phyloP scores from a whole-genome alignment of 768 basidiomycete species.

The Russula compacta region DNA sequence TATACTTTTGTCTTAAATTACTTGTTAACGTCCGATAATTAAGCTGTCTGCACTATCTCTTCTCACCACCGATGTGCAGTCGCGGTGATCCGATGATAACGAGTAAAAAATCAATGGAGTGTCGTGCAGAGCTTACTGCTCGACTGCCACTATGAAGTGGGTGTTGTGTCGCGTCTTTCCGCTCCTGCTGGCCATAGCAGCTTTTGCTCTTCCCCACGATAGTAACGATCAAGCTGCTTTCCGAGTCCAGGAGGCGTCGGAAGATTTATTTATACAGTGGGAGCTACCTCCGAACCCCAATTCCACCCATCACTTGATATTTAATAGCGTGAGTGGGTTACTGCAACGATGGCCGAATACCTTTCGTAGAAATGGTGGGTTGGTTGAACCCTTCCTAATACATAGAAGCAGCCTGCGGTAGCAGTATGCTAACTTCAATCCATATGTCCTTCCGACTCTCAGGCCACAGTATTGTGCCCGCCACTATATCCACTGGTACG shows the following conservation, averaged over 20 bases:
- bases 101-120: neutral
- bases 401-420: neutral
- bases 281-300: conserved; percentile 22
- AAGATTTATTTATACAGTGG: neutral
- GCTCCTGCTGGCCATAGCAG: neutral
- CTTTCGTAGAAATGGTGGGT: conserved; percentile 19
- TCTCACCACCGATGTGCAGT: no score
- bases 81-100: no score
- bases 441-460: neutral
- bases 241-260: neutral
- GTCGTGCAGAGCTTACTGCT: neutral
- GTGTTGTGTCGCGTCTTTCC: neutral
- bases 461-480: conserved; percentile 17
- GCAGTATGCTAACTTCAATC: neutral
- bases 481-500: conserved; percentile 14
- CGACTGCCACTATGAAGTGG: neutral
- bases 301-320: conserved; percentile 28
- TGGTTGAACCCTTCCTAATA: neutral
- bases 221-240: conserved; percentile 22
- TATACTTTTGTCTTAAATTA: no score
- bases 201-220: conserved; percentile 12
- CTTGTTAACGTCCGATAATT: no score
- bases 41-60: no score
- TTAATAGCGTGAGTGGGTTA: conserved; percentile 28
- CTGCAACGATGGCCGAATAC: conserved; percentile 35